Evolutionary conservation across 1,284 basidiomycete genomes (phyloP), one percentile per base, ranked within the genome.

Genomic region (Moesziomyces sp.): DNA sequence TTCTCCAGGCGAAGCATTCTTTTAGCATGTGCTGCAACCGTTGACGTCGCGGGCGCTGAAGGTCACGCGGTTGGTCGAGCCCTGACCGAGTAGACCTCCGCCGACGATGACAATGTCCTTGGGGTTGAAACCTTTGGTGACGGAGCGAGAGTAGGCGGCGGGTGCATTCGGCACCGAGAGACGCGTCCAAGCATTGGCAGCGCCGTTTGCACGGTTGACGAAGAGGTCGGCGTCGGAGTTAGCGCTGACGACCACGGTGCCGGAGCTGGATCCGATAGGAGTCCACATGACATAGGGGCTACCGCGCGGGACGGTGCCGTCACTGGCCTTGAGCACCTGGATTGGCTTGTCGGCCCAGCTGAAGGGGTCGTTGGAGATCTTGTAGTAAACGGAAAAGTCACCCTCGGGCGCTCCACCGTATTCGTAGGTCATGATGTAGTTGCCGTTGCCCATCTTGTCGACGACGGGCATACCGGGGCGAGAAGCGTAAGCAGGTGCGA

Each of bases 381-480:
- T 69, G 60, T 65, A 70, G 56, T 65, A 70, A 3, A 70, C 61
- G 14, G 51, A 30, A 33, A 69, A 74, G 26, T 63, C 44, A 9
- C 42, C 53, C 23, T 63, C 61, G 46, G 61, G 76, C 3, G 81
- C 79, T 38, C 81, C 81, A 33, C 73, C 69, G 68, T 80, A 81
- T 58, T 85, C 84, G 70, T 84, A 85, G 10, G 84, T 84, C 70
- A 83, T 59, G 63, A 85, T 80, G 54, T 76, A 85, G 49, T 81
- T 64, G 11, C 83, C 80, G 57, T 83, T 82, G 11, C 78, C 75
- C n/a, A 85, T 60, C 46, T 76, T 58, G 7, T 80, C 73, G 26
- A 85, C 76, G 24, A 76, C 80, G 35, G 84, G 67, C 85, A 86
- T 86, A 6, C 85, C 85, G 4, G 78, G 85, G 46, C 85, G 82